Evolutionary conservation across 352 stramenopile species (phyloP).

Genomic region (Pythium dissimile): DNA sequence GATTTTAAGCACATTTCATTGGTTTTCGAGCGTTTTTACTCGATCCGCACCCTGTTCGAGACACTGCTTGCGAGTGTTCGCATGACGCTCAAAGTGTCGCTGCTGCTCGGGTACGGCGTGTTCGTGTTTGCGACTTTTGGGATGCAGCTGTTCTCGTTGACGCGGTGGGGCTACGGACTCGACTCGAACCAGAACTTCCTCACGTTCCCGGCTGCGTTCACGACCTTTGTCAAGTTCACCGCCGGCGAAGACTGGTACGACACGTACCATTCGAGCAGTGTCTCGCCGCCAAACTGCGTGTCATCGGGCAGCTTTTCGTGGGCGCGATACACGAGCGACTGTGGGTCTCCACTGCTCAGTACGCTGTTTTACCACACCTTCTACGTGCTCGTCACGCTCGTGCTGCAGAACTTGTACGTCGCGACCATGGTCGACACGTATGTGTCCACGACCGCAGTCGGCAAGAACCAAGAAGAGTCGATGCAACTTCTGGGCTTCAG

Average conservation of each 20-base stretch:
- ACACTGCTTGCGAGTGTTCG: slow-evolving; percentile 65
- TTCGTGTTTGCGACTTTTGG: slow-evolving; percentile 83
- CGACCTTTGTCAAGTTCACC: slow-evolving; percentile 79
- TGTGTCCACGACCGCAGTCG: slow-evolving; percentile 64
- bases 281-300: slow-evolving; percentile 55
- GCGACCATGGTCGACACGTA: slow-evolving; percentile 83
- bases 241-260: slow-evolving; percentile 84
- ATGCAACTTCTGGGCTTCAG: slow-evolving; percentile 63
- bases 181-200: slow-evolving; percentile 69
- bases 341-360: slow-evolving; percentile 57
- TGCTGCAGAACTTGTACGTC: slow-evolving; percentile 81
- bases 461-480: slow-evolving; percentile 51
- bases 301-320: slow-evolving; percentile 32
- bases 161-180: slow-evolving; percentile 70
- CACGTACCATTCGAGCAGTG: slow-evolving; percentile 67
- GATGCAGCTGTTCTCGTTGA: slow-evolving; percentile 81
- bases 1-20: slow-evolving; percentile 84
- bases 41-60: slow-evolving; percentile 70
- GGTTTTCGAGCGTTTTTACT: slow-evolving; percentile 63
- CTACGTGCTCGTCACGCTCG: slow-evolving; percentile 73
- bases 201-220: slow-evolving; percentile 74
- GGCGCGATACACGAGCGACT: slow-evolving; percentile 48
- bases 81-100: slow-evolving; percentile 73
- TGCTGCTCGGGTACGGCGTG: slow-evolving; percentile 74
- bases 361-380: slow-evolving; percentile 77